Percentiles rank a stretch among this genome's conserved stretches.
Conservation (phyloP, 2,329 filamentous ascomycete genomes). For the Pseudogymnoascus sp. region DNA sequence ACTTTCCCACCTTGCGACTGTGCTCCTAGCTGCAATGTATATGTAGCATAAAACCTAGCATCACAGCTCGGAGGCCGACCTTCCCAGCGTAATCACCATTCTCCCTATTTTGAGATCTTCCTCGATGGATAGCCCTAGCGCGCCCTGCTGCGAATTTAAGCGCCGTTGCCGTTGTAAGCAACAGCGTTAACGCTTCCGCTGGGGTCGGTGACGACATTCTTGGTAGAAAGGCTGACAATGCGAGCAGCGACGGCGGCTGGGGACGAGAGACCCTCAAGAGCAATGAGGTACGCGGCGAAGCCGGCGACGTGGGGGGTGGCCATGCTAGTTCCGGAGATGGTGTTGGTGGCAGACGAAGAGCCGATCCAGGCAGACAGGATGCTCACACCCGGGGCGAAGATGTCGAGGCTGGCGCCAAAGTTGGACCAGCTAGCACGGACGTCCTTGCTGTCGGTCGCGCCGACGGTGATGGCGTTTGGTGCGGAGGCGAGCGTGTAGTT, state of each 20-base stretch:
- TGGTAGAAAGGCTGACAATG: conserved; percentile 39
- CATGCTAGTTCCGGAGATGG: conserved; percentile 56
- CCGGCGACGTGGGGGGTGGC: conserved; percentile 55
- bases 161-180: conserved; percentile 47
- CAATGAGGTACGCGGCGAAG: conserved; percentile 50
- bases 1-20: background rate
- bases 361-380: conserved; percentile 43
- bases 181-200: conserved; percentile 45
- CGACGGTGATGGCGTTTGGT: conserved; percentile 47
- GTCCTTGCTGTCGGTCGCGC: conserved; percentile 38
- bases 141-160: conserved; percentile 19
- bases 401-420: conserved; percentile 43
- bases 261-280: conserved; percentile 37
- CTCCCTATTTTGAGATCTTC: background rate
- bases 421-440: conserved; percentile 43
- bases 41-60: background rate
- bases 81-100: background rate
- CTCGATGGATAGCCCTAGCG: background rate
- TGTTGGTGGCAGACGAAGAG: conserved; percentile 39
- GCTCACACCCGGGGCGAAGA: conserved; percentile 44
- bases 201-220: conserved; percentile 36
- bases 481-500: conserved; percentile 43
- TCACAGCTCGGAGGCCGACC: background rate
- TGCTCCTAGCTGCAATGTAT: background rate
- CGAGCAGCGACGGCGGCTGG: conserved; percentile 43